Evolutionary conservation across 208 protist genomes (phyloP).

Genomic region (Polymyxa betae): DNA sequence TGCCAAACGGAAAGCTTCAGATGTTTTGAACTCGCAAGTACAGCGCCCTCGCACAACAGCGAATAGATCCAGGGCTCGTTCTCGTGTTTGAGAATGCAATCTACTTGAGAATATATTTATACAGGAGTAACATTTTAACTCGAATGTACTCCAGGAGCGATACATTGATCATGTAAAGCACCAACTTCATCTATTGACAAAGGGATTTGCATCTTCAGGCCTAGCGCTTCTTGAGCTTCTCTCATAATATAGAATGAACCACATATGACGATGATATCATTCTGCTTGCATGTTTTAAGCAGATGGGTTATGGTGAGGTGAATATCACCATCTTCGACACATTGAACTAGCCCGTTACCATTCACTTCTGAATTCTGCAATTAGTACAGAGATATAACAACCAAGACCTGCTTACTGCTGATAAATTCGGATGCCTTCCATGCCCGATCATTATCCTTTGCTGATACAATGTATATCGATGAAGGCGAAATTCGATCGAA

Average conservation of each 20-base stretch:
- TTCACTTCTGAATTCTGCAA: not conserved
- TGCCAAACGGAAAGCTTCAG: not conserved
- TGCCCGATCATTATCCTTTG: not conserved
- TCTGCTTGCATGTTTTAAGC: not conserved
- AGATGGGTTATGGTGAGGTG: not conserved
- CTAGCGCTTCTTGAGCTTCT: not conserved
- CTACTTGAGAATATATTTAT: not conserved
- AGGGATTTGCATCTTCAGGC: not conserved
- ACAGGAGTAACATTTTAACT: too few relatives aligned
- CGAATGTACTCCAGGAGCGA: not conserved
- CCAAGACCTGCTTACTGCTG: not conserved
- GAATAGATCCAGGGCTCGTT: not conserved
- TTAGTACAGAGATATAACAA: not conserved
- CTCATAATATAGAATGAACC: constrained; percentile 36
- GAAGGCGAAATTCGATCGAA: not conserved
- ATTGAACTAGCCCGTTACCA: not conserved
- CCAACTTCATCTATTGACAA: not conserved
- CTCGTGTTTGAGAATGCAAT: not conserved
- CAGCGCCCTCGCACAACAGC: not conserved
- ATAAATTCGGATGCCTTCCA: not conserved
- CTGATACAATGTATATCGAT: not conserved
- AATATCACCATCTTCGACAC: not conserved
- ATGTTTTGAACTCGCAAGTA: not conserved
- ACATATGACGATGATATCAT: constrained; percentile 24
- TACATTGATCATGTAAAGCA: not conserved